Evolutionary conservation across 805 yeast genomes (phyloP).

Genomic region (Pichia membranifaciens): DNA sequence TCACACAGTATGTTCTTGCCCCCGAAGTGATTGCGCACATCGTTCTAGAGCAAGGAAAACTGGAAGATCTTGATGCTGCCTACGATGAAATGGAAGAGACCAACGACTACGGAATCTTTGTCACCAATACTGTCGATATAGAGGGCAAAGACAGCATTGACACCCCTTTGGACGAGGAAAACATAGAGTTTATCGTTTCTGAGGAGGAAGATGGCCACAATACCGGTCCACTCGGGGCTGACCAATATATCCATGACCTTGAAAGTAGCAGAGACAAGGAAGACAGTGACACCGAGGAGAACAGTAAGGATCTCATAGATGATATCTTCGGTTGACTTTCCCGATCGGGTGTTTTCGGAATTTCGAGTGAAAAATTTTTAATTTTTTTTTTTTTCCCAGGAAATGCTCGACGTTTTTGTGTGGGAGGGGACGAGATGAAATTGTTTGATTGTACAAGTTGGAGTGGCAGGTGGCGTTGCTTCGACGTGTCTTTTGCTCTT

Average conservation of each 20-base stretch:
- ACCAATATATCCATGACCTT: too few relatives aligned
- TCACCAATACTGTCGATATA: constrained; percentile 25
- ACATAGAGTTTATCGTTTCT: not conserved
- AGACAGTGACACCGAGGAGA: not conserved
- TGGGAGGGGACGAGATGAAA: not conserved
- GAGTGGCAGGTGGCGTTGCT: not conserved
- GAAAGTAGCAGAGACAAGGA: not conserved
- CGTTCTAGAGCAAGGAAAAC: constrained; percentile 41
- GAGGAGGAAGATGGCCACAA: not conserved
- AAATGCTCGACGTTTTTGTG: not conserved
- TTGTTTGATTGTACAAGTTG: not conserved
- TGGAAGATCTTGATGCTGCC: constrained; percentile 36
- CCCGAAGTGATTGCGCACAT: constrained; percentile 54
- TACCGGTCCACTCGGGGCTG: too few relatives aligned
- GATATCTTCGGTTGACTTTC: constrained; percentile 3
- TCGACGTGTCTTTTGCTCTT: too few relatives aligned
- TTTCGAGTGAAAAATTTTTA: not conserved
- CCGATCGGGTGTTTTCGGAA: not conserved
- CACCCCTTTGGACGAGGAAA: not conserved
- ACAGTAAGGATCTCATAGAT: not conserved
- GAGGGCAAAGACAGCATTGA: not conserved
- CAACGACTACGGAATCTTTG: constrained; percentile 31
- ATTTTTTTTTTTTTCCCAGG: not conserved
- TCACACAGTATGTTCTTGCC: constrained; percentile 53
- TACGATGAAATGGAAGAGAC: constrained; percentile 43